Conservation (phyloP, 2,329 filamentous ascomycete species). For the Teratosphaeriaceae sp. region DNA sequence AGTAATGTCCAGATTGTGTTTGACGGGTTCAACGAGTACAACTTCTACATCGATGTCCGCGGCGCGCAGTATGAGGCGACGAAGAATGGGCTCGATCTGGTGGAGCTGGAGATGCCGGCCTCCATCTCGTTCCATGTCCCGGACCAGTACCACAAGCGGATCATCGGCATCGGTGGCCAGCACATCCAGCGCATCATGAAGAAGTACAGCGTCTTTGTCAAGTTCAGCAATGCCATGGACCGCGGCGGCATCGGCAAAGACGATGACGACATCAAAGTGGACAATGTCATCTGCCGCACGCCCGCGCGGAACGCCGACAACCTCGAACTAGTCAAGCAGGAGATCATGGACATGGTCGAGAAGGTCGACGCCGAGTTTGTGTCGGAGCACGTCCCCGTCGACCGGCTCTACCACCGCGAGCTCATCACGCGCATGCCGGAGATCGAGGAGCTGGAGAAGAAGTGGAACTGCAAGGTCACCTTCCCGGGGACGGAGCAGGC, state of each 20-base stretch:
- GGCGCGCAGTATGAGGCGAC: slow-evolving; percentile 88
- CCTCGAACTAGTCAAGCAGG: slow-evolving; percentile 92
- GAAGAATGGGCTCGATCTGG: slow-evolving; percentile 83
- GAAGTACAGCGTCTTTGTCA: slow-evolving; percentile 99
- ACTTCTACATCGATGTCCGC: slow-evolving; percentile 98
- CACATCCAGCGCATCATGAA: slow-evolving; percentile 99
- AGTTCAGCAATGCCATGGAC: slow-evolving; percentile 99
- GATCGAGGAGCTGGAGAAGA: slow-evolving; percentile 93
- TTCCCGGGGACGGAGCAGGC: slow-evolving; percentile 97
- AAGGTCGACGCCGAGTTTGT: slow-evolving; percentile 96
- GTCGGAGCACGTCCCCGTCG: slow-evolving; percentile 85
- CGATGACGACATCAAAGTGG: slow-evolving; percentile 96
- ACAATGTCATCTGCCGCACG: slow-evolving; percentile 97
- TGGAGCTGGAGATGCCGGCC: slow-evolving; percentile 98
- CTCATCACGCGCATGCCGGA: slow-evolving; percentile 81
- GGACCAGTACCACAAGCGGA: slow-evolving; percentile 98
- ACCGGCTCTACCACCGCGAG: slow-evolving; percentile 91
- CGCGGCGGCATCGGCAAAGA: slow-evolving; percentile 88
- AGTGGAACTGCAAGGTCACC: slow-evolving; percentile 99
- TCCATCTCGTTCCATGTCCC: slow-evolving; percentile 99
- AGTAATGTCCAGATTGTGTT: slow-evolving; percentile 99
- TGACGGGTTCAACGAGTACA: slow-evolving; percentile 98
- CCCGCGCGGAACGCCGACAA: slow-evolving; percentile 96
- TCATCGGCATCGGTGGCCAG: slow-evolving; percentile 96
- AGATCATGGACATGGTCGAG: slow-evolving; percentile 99